Percentiles rank a stretch among this genome's conserved stretches.
These are phyloP conservation scores for Ceraceosorus guamensis DNA, from an alignment of 1,284 basidiomycete species.

Conservation along the genomic window DNA sequence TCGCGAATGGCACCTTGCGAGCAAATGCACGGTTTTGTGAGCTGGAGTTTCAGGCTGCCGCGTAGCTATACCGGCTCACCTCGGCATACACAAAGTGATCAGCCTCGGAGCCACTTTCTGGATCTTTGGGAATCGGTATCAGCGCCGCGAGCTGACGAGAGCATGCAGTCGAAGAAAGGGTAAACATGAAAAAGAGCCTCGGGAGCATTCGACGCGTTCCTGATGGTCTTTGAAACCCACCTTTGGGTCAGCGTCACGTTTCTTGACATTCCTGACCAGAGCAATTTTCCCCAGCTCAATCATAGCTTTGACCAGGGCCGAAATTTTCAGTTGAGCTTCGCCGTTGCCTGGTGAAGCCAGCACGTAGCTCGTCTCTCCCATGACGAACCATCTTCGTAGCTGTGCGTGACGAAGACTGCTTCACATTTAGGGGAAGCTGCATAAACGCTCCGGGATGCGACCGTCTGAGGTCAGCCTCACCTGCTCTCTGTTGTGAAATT, in stretches of 20 bases:
- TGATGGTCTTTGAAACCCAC: conserved; percentile 78
- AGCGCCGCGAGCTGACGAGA: conserved; percentile 31
- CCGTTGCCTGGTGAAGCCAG: conserved; percentile 67
- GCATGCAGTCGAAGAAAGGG: too few relatives aligned
- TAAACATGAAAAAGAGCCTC: background rate
- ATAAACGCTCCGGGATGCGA: conserved; percentile 1
- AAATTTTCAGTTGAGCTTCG: conserved; percentile 72
- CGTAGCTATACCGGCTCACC: background rate
- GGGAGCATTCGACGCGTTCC: conserved; percentile 38
- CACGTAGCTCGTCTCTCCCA: conserved; percentile 81
- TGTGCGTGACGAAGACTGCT: too few relatives aligned
- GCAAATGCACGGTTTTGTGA: background rate
- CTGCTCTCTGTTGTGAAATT: conserved; percentile 65
- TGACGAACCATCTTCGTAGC: conserved; percentile 57
- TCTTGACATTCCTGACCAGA: conserved; percentile 70
- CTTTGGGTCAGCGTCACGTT: conserved; percentile 68
- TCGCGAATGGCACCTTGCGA: conserved; percentile 85
- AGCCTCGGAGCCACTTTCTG: conserved; percentile 6
- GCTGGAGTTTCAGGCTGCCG: background rate
- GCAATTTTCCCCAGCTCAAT: conserved; percentile 60
- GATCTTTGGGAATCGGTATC: conserved; percentile 22
- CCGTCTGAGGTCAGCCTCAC: too few relatives aligned
- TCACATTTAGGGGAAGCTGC: background rate
- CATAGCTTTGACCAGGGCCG: conserved; percentile 79
- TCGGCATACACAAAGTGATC: conserved; percentile 27